These are phyloP conservation scores for Leucocoprinus leucothites DNA, from an alignment of 768 basidiomycete species.

Conservation along the genomic window DNA sequence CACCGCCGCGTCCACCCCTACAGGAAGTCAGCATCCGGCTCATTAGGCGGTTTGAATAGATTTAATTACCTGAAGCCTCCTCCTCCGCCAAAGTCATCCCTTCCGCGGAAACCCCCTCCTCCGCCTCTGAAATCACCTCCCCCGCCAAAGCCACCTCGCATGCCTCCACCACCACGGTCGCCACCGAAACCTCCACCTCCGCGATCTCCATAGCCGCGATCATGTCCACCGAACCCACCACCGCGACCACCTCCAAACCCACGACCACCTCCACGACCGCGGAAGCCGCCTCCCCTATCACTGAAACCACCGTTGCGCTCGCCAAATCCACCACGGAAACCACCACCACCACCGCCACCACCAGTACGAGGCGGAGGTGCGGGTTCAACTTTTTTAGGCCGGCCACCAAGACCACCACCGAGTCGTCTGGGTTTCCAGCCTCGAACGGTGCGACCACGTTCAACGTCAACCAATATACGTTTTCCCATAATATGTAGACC, in stretches of 20 bases:
- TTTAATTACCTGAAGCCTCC: slow-evolving; percentile 49
- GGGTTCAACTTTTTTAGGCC: slow-evolving; percentile 79
- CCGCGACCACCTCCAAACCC: slow-evolving; percentile 42
- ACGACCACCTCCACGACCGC: slow-evolving; percentile 39
- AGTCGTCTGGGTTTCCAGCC: slow-evolving; percentile 98
- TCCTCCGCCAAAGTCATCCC: slow-evolving; percentile 37
- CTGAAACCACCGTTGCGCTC: slow-evolving; percentile 30
- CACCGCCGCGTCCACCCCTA: slow-evolving; percentile 66
- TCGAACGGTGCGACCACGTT: slow-evolving; percentile 94
- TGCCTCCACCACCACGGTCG: slow-evolving; percentile 36
- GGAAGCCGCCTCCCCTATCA: slow-evolving; percentile 25
- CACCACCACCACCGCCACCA: slow-evolving; percentile 32
- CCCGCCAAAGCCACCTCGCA: slow-evolving; percentile 42
- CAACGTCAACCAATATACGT: slow-evolving; percentile 95
- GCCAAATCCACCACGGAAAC: slow-evolving; percentile 37
- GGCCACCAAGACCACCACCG: slow-evolving; percentile 98
- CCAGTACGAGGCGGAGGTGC: slow-evolving; percentile 32
- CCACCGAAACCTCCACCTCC: slow-evolving; percentile 39
- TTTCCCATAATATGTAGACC: slow-evolving; percentile 95
- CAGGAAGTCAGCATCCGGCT: slow-evolving; percentile 13
- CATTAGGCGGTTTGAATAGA: neutral
- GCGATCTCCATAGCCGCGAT: slow-evolving; percentile 35
- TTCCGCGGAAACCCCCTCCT: slow-evolving; percentile 31
- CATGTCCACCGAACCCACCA: slow-evolving; percentile 36
- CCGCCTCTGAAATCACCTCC: slow-evolving; percentile 43